Percentiles rank a stretch among this genome's conserved stretches.
Evolutionary conservation across 1,284 basidiomycete genomes (phyloP).

Genomic region (Fistulina hepatica): DNA sequence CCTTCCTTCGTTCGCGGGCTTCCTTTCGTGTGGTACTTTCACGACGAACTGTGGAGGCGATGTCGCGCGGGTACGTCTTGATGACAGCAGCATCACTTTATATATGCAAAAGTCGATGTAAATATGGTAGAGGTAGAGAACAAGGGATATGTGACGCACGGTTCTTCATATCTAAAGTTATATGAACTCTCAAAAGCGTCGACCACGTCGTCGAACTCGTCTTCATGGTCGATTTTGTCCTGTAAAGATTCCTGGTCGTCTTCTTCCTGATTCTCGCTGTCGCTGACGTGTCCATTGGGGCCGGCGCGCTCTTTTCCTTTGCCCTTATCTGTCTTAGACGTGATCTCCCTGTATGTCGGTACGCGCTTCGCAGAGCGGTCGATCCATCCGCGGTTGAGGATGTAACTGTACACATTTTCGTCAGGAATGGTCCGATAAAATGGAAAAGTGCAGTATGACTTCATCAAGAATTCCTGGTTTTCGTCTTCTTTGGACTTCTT

Average conservation of each 20-base stretch:
- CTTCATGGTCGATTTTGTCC: slow-evolving; percentile 23
- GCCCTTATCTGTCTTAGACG: slow-evolving; percentile 29
- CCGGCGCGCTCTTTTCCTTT: slow-evolving; percentile 24
- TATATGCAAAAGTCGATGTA: background rate
- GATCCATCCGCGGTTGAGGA: slow-evolving; percentile 91
- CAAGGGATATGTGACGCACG: slow-evolving; percentile 41
- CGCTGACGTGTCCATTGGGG: slow-evolving; percentile 18
- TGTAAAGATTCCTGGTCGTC: slow-evolving; percentile 16
- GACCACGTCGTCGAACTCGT: slow-evolving; percentile 29
- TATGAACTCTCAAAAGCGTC: slow-evolving; percentile 41
- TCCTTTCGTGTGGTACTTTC: slow-evolving; percentile 73
- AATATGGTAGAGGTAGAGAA: slow-evolving; percentile 2
- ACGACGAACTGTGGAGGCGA: slow-evolving; percentile 63
- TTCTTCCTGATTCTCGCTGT: slow-evolving; percentile 21
- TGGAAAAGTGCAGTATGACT: slow-evolving; percentile 40
- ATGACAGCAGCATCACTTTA: slow-evolving; percentile 65
- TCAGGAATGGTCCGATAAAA: slow-evolving; percentile 1
- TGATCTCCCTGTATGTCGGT: slow-evolving; percentile 78
- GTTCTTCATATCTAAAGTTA: slow-evolving; percentile 45
- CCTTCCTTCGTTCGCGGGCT: slow-evolving; percentile 64
- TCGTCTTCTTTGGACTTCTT: slow-evolving; percentile 42
- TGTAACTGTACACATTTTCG: slow-evolving; percentile 54
- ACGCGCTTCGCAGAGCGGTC: slow-evolving; percentile 62
- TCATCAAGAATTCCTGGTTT: slow-evolving; percentile 83
- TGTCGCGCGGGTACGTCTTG: slow-evolving; percentile 65